These are phyloP conservation scores for Ceratocystis cacaofunesta DNA, from an alignment of 2,329 filamentous ascomycete species.

Conservation along the genomic window DNA sequence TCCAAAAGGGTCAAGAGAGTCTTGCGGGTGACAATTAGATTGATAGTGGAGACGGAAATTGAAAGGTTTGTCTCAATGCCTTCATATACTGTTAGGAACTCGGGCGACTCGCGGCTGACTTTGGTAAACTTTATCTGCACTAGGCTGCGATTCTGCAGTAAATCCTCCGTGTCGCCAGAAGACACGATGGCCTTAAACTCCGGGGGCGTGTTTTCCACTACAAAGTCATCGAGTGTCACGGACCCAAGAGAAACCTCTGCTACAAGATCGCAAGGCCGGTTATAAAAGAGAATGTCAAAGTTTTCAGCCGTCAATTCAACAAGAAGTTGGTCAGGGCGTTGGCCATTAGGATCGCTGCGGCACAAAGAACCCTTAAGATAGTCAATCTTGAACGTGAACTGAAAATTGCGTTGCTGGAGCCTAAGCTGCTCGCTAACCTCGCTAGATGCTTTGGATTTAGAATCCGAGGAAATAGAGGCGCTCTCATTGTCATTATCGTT, in stretches of 20 bases:
- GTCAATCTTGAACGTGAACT: constrained; percentile 93
- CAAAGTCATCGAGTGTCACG: constrained; percentile 77
- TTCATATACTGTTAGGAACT: constrained; percentile 83
- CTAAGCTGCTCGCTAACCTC: constrained; percentile 27
- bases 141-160: constrained; percentile 62
- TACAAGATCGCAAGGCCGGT: constrained; percentile 81
- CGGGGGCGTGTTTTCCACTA: constrained; percentile 65
- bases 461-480: constrained; percentile 32
- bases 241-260: constrained; percentile 81
- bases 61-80: constrained; percentile 89
- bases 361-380: constrained; percentile 86
- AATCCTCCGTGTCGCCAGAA: constrained; percentile 58
- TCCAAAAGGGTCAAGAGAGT: constrained; percentile 85
- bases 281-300: constrained; percentile 76
- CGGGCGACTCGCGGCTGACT: constrained; percentile 80
- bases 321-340: constrained; percentile 62
- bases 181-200: constrained; percentile 98
- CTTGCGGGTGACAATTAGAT: constrained; percentile 82
- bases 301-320: constrained; percentile 83
- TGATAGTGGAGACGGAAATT: constrained; percentile 85
- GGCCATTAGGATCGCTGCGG: constrained; percentile 64
- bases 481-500: constrained; percentile 58
- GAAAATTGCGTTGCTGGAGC: constrained; percentile 78
- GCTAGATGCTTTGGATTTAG: constrained; percentile 36
- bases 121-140: constrained; percentile 80